A percentile compares a stretch with the other conserved stretches of the same genome.
These are phyloP conservation scores for Phaffia rhodozyma DNA, from an alignment of 1,284 basidiomycete genomes.

Conservation along the genomic window DNA sequence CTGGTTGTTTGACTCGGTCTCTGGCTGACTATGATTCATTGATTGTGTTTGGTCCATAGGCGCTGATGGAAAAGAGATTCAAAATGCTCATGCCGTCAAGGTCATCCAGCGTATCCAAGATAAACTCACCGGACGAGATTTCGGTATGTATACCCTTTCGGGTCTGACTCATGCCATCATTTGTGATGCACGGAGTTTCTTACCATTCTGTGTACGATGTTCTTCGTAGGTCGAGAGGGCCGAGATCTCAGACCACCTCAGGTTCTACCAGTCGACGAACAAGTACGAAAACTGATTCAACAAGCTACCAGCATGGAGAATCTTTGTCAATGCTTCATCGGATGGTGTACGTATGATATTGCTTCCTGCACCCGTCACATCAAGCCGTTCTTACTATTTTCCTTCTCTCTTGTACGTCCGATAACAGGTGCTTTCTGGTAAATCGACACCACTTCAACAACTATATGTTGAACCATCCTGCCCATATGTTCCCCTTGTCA, in stretches of 20 bases:
- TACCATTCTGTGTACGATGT: constrained; percentile 6
- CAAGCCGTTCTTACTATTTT: not conserved
- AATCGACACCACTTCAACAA: not conserved
- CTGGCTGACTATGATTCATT: not conserved
- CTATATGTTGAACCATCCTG: too few species aligned
- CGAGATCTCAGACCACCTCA: constrained; percentile 79
- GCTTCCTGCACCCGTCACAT: not conserved
- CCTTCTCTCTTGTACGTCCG: not conserved
- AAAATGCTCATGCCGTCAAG: constrained; percentile 75
- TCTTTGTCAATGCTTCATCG: constrained; percentile 88
- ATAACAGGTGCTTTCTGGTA: not conserved
- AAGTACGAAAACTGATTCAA: constrained; percentile 80
- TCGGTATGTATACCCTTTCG: not conserved
- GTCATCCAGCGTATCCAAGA: constrained; percentile 88
- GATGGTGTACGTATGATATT: constrained; percentile 50
- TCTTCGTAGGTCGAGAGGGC: constrained; percentile 39
- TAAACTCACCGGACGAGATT: constrained; percentile 62
- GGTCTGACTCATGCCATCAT: not conserved
- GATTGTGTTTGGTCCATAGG: constrained; percentile 21
- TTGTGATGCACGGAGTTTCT: constrained; percentile 1
- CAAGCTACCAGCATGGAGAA: constrained; percentile 87
- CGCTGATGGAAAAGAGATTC: constrained; percentile 54
- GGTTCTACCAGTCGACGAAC: constrained; percentile 55
- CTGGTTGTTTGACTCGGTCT: not conserved
- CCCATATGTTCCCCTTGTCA: too few species aligned